Conservation (phyloP, 164 flowering plant species). For the Liriodendron chinense region DNA sequence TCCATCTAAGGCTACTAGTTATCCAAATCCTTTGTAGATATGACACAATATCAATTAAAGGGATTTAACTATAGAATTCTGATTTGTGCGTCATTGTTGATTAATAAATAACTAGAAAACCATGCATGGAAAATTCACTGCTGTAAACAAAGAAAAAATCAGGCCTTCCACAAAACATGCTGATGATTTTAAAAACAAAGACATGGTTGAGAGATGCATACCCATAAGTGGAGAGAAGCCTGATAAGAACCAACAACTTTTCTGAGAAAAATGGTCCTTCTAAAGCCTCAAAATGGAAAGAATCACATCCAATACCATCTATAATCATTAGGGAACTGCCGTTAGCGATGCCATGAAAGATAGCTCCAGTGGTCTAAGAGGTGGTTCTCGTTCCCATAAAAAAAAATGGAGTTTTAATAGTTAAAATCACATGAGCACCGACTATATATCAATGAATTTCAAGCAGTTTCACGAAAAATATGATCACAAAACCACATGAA, state of each 20-base stretch:
- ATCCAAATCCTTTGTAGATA: too few species aligned
- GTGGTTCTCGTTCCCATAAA: too few species aligned
- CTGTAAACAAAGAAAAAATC: not conserved
- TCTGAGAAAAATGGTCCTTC: constrained; percentile 79
- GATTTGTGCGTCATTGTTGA: too few species aligned
- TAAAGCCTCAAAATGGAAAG: constrained; percentile 43
- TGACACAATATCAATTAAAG: too few species aligned
- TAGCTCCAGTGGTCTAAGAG: too few species aligned
- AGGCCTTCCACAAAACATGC: not conserved
- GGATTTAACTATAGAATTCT: too few species aligned
- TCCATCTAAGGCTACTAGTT: too few species aligned
- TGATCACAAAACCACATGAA: not conserved
- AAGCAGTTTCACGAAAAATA: not conserved
- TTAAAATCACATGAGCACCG: not conserved
- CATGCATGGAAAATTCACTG: not conserved
- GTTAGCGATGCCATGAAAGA: not conserved
- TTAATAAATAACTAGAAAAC: too few species aligned
- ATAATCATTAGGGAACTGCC: not conserved
- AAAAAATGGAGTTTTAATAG: not conserved
- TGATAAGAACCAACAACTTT: constrained; percentile 70
- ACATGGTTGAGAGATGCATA: constrained; percentile 26
- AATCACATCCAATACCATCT: constrained; percentile 45
- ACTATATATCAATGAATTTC: not conserved
- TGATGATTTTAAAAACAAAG: not conserved
- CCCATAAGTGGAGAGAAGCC: constrained; percentile 69